Evolutionary conservation across 2,329 filamentous ascomycete genomes (phyloP).

Genomic region (Ceratocystiopsis minuta): DNA sequence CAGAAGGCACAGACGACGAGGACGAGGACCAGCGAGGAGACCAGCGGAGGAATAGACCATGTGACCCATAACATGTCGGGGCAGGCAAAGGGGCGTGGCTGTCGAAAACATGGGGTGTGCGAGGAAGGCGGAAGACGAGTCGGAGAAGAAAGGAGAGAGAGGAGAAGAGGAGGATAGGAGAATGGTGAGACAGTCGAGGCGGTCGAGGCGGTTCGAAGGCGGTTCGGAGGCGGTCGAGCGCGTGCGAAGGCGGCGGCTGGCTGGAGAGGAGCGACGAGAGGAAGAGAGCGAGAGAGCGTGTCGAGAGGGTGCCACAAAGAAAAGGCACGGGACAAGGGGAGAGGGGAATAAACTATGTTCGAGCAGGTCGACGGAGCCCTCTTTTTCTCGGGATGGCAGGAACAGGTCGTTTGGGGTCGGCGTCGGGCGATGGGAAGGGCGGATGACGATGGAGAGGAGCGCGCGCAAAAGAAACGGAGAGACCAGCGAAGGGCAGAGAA

Average conservation of each 20-base stretch:
- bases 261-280: not conserved
- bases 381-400: too few relatives aligned
- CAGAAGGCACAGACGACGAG: conserved; percentile 25
- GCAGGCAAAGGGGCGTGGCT: conserved; percentile 7
- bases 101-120: conserved; percentile 6
- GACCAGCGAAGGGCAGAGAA: not conserved
- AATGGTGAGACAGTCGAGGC: not conserved
- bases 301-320: not conserved
- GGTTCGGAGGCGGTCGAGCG: not conserved
- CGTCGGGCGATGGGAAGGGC: not conserved
- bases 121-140: not conserved
- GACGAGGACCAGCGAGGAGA: conserved; percentile 26
- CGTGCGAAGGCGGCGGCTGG: too few relatives aligned
- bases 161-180: not conserved
- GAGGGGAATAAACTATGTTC: not conserved
- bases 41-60: conserved; percentile 23
- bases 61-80: conserved; percentile 32
- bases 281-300: not conserved
- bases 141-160: not conserved
- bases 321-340: not conserved
- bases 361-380: too few relatives aligned
- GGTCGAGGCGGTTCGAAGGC: not conserved
- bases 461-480: not conserved
- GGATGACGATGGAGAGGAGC: conserved; percentile 5
- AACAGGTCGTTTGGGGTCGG: not conserved